These are phyloP conservation scores for Erigeron philadelphicus DNA, from an alignment of 140 eudicot genomes.

Conservation along the genomic window DNA sequence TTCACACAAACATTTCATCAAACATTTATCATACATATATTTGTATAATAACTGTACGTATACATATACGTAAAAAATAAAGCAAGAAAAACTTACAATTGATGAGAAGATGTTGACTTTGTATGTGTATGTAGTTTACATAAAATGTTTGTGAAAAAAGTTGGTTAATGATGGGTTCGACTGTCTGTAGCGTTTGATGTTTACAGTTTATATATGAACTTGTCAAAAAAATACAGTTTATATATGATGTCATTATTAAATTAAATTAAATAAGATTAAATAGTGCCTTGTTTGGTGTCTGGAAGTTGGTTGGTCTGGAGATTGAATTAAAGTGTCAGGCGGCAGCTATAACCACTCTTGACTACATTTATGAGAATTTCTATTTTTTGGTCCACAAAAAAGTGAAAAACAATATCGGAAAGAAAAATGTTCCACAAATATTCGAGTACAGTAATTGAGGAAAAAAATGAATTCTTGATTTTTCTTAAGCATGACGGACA, in stretches of 20 bases:
- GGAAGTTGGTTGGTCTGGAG: slow-evolving; percentile 7
- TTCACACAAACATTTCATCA: slow-evolving; percentile 32
- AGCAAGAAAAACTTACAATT: slow-evolving; percentile 24
- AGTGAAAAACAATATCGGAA: background rate
- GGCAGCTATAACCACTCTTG: slow-evolving; percentile 19
- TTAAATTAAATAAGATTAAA: background rate
- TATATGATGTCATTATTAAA: background rate
- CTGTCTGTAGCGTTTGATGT: slow-evolving; percentile 9
- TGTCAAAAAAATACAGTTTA: too few relatives aligned
- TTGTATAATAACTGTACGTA: background rate
- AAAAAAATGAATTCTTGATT: too few relatives aligned
- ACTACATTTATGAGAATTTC: slow-evolving; percentile 17
- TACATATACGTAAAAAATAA: background rate
- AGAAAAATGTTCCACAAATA: too few relatives aligned
- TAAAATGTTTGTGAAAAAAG: too few relatives aligned
- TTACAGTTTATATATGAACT: background rate
- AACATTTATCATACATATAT: background rate
- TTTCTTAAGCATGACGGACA: too few relatives aligned
- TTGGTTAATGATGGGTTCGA: background rate
- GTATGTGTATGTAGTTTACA: too few relatives aligned
- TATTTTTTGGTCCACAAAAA: background rate
- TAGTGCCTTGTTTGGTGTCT: background rate
- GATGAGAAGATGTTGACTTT: background rate
- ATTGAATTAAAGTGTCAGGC: slow-evolving; percentile 6
- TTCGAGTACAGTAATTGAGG: too few relatives aligned